These are phyloP conservation scores for Fusarium coicis DNA, from an alignment of 2,329 filamentous ascomycete species.

Conservation along the genomic window DNA sequence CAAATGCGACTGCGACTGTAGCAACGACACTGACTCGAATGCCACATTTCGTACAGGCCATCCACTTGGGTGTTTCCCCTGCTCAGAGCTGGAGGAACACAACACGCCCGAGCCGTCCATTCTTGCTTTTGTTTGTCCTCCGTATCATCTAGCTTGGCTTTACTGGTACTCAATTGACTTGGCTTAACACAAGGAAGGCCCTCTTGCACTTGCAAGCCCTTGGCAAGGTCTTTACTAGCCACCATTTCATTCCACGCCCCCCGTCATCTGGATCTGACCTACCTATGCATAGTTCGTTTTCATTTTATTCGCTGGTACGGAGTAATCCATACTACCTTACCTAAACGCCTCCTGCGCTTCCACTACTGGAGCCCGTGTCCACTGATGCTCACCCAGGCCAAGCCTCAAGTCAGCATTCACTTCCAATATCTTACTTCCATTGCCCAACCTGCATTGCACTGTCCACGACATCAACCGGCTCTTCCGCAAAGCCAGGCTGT, in stretches of 20 bases:
- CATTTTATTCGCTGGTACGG: slow-evolving; percentile 25
- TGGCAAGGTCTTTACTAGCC: slow-evolving; percentile 1
- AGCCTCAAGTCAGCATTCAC: slow-evolving; percentile 9
- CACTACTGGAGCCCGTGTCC: slow-evolving; percentile 14
- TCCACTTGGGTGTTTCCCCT: background rate
- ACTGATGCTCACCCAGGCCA: background rate
- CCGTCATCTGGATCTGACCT: slow-evolving; percentile 29
- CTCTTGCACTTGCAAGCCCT: background rate
- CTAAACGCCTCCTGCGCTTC: slow-evolving; percentile 34
- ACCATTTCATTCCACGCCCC: slow-evolving; percentile 19
- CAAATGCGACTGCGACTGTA: slow-evolving; percentile 9
- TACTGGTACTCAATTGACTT: background rate
- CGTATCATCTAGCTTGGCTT: slow-evolving; percentile 2
- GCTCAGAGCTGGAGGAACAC: slow-evolving; percentile 11
- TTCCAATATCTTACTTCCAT: slow-evolving; percentile 15
- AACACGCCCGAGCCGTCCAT: slow-evolving; percentile 7
- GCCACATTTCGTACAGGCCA: slow-evolving; percentile 25
- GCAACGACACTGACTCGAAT: slow-evolving; percentile 22
- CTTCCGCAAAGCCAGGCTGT: background rate
- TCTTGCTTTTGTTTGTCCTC: slow-evolving; percentile 9
- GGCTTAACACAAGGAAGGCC: slow-evolving; percentile 22
- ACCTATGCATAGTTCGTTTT: slow-evolving; percentile 12
- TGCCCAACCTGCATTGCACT: slow-evolving; percentile 10
- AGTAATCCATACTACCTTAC: slow-evolving; percentile 6
- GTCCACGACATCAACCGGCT: slow-evolving; percentile 12